phyloP scores from a whole-genome alignment of 805 yeast species.

The Gaillardinia entomophila region DNA sequence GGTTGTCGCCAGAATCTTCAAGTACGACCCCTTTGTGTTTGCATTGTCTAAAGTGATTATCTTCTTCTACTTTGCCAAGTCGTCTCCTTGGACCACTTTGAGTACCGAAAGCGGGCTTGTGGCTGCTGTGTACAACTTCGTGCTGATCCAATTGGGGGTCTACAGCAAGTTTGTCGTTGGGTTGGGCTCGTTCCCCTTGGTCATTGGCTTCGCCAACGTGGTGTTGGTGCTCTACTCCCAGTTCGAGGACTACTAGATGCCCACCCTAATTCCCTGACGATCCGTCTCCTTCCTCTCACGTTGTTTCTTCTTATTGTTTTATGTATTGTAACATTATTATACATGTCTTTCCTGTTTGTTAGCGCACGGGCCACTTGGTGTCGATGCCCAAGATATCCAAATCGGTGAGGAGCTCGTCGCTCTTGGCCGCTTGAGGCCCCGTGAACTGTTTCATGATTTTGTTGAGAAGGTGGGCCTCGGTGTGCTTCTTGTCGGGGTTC shows the following conservation, averaged over 20 bases:
- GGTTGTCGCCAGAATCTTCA: slow-evolving; percentile 29
- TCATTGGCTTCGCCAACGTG: slow-evolving; percentile 42
- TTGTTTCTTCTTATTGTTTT: neutral
- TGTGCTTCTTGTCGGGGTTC: slow-evolving; percentile 13
- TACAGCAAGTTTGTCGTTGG: slow-evolving; percentile 27
- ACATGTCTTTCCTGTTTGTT: slow-evolving; percentile 1
- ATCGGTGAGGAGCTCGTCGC: slow-evolving; percentile 30
- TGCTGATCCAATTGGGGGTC: slow-evolving; percentile 31
- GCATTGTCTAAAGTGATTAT: slow-evolving; percentile 42
- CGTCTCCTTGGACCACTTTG: slow-evolving; percentile 23
- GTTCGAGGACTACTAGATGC: slow-evolving; percentile 39
- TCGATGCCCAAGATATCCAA: slow-evolving; percentile 30
- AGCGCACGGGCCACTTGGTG: slow-evolving; percentile 28
- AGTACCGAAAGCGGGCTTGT: slow-evolving; percentile 18
- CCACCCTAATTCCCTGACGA: too few species aligned
- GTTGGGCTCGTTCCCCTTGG: slow-evolving; percentile 44
- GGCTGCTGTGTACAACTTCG: slow-evolving; percentile 21
- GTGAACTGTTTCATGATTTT: slow-evolving; percentile 38
- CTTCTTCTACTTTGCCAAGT: slow-evolving; percentile 28
- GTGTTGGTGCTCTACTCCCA: slow-evolving; percentile 48
- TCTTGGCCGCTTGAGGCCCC: slow-evolving; percentile 31
- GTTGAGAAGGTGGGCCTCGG: slow-evolving; percentile 34
- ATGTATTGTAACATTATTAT: neutral
- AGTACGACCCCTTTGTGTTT: slow-evolving; percentile 51
- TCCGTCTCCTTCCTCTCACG: neutral